Evolutionary conservation across 164 flowering plant genomes (phyloP).

Genomic region (Vitis rotundifolia): DNA sequence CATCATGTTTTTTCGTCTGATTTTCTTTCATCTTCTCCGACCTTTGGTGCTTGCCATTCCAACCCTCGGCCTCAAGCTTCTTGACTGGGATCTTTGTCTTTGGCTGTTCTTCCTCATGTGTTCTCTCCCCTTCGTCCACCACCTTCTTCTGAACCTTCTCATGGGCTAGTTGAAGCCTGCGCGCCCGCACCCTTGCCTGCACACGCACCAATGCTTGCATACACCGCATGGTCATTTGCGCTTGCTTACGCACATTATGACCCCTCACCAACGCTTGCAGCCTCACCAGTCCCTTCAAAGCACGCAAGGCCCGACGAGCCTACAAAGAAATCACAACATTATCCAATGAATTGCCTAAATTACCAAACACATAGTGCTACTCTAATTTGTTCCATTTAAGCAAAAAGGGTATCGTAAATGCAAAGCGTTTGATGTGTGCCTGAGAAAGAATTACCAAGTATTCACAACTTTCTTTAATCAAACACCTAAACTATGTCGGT

Average conservation of each 20-base stretch:
- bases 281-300: constrained; percentile 89
- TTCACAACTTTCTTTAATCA: too few species aligned
- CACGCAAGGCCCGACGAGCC: constrained; percentile 93
- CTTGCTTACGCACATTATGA: constrained; percentile 91
- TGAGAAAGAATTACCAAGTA: too few species aligned
- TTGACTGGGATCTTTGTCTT: constrained; percentile 18
- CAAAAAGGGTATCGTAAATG: too few species aligned
- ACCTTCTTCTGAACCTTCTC: constrained; percentile 33
- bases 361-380: too few species aligned
- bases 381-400: too few species aligned
- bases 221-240: constrained; percentile 97
- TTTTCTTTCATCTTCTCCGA: constrained; percentile 39
- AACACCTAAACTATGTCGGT: too few species aligned
- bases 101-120: neutral
- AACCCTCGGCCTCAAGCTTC: constrained; percentile 23
- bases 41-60: constrained; percentile 43
- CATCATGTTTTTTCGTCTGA: constrained; percentile 50
- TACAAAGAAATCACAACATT: constrained; percentile 16
- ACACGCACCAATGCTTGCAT: constrained; percentile 95
- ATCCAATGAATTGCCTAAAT: neutral
- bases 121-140: constrained; percentile 23
- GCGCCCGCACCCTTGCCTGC: constrained; percentile 81
- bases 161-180: constrained; percentile 59
- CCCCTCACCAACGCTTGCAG: constrained; percentile 95
- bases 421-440: too few species aligned